Evolutionary conservation across 768 basidiomycete species (phyloP).

Genomic region (Lactifluus piperatus): DNA sequence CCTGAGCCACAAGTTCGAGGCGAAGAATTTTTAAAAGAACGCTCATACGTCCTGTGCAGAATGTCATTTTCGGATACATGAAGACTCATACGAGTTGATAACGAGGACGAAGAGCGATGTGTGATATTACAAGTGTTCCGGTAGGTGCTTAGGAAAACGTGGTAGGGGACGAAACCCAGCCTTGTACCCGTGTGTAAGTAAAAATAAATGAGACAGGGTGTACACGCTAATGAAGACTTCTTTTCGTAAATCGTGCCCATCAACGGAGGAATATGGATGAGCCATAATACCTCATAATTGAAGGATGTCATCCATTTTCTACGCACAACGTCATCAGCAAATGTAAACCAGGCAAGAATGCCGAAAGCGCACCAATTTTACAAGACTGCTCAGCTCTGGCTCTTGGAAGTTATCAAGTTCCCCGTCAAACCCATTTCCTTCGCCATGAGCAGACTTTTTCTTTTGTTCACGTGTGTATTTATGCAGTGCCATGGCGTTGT

Average conservation of each 20-base stretch:
- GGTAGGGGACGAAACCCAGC: not conserved
- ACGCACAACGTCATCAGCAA: not conserved
- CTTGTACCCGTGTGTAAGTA: not conserved
- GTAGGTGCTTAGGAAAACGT: not conserved
- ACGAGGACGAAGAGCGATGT: not conserved
- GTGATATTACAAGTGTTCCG: not conserved
- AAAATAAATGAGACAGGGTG: not conserved
- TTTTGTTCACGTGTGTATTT: conserved; percentile 3
- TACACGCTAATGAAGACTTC: not conserved
- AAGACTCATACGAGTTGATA: not conserved
- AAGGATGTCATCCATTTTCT: conserved; percentile 4
- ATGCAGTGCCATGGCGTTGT: conserved; percentile 2
- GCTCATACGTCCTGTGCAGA: not conserved
- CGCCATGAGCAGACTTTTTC: not conserved
- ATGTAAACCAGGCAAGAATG: not conserved
- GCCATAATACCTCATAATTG: not conserved
- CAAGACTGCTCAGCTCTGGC: conserved; percentile 11
- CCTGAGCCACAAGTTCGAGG: not conserved
- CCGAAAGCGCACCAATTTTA: conserved; percentile 4
- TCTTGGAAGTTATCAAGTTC: conserved; percentile 13
- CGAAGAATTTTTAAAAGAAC: not conserved
- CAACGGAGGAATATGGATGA: not conserved
- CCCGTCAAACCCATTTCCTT: conserved; percentile 3
- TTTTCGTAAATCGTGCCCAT: not conserved
- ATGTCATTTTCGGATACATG: not conserved